Evolutionary conservation across 2,329 filamentous ascomycete species (phyloP).

Genomic region (Pseudocercospora cruenta): DNA sequence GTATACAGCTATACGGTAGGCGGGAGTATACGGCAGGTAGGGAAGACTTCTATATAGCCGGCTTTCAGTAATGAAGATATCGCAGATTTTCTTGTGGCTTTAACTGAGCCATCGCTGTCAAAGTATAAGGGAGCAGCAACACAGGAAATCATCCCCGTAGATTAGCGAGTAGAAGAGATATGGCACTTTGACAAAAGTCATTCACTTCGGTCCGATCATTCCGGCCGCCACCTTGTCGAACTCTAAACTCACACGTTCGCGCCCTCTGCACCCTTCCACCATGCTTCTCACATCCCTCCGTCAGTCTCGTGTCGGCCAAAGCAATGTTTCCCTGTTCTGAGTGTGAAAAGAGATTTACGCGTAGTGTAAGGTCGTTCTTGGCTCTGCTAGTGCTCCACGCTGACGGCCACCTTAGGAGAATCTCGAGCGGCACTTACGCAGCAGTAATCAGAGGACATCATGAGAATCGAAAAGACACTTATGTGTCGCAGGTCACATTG

Average conservation of each 20-base stretch:
- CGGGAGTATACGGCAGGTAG: too few relatives aligned
- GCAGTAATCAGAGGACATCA: not conserved
- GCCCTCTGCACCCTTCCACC: not conserved
- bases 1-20: too few relatives aligned
- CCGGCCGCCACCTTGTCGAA: too few relatives aligned
- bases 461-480: not conserved
- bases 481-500: not conserved
- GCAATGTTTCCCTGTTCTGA: conserved; percentile 1
- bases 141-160: too few relatives aligned
- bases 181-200: too few relatives aligned
- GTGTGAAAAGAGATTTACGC: conserved; percentile 1
- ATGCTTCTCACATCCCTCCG: not conserved
- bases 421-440: conserved; percentile 11
- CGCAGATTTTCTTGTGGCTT: not conserved
- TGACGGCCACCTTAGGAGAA: not conserved
- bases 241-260: too few relatives aligned
- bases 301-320: not conserved
- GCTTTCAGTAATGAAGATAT: not conserved
- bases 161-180: too few relatives aligned
- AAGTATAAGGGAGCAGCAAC: too few relatives aligned
- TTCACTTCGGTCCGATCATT: too few relatives aligned
- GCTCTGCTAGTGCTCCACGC: not conserved
- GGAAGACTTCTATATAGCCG: not conserved
- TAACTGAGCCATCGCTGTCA: not conserved
- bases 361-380: not conserved